Percentiles rank a stretch among this genome's conserved stretches.
Conservation (phyloP, 768 basidiomycete genomes). For the Termitomyces sp. region DNA sequence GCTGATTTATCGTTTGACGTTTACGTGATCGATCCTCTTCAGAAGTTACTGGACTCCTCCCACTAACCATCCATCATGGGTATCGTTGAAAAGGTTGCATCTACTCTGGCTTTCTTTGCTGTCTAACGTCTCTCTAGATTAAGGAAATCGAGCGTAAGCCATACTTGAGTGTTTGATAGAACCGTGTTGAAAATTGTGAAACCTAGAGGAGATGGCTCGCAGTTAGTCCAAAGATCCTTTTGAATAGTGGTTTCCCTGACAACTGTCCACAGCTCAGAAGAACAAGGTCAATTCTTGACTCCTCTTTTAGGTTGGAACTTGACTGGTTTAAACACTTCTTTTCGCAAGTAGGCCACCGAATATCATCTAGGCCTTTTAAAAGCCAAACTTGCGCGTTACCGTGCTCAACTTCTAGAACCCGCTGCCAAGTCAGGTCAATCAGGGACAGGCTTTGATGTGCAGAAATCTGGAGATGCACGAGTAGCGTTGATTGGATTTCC, state of each 20-base stretch:
- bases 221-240: constrained; percentile 49
- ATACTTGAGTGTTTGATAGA: neutral
- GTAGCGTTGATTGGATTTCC: constrained; percentile 95
- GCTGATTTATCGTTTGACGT: neutral
- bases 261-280: constrained; percentile 67
- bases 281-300: constrained; percentile 62
- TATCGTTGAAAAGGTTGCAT: constrained; percentile 78
- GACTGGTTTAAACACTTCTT: constrained; percentile 8
- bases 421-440: constrained; percentile 73
- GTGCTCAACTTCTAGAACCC: constrained; percentile 93
- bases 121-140: constrained; percentile 46
- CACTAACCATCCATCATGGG: constrained; percentile 67
- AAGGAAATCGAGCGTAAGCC: constrained; percentile 90
- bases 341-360: constrained; percentile 71
- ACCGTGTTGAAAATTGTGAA: neutral
- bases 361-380: constrained; percentile 92
- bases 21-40: constrained; percentile 10
- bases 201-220: constrained; percentile 91
- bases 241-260: constrained; percentile 1
- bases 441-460: constrained; percentile 87
- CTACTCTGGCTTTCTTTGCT: neutral
- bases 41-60: neutral
- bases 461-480: constrained; percentile 77
- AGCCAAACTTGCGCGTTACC: constrained; percentile 91
- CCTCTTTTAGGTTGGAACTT: neutral